Conservation (phyloP, 306 rosid species). For the Pyrus bretschneideri region DNA sequence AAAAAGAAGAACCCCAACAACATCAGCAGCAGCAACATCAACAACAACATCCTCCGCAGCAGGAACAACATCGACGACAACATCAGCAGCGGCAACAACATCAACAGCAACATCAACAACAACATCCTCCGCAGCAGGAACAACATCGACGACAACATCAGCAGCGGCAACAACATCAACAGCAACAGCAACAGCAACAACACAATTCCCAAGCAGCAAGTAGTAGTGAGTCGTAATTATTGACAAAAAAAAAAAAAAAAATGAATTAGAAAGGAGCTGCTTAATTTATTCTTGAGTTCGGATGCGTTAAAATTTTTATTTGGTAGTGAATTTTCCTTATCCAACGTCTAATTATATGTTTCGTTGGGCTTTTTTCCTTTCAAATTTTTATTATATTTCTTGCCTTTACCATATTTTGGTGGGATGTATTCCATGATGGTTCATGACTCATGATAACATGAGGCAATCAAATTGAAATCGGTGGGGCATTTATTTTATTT, state of each 20-base stretch:
- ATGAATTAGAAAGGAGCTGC: neutral
- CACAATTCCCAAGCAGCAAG: neutral
- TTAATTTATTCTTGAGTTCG: neutral
- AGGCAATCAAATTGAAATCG: neutral
- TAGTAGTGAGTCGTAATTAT: neutral
- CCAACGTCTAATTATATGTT: neutral
- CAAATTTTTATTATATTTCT: neutral
- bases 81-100: neutral
- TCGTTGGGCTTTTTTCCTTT: neutral
- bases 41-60: neutral
- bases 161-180: too few relatives aligned
- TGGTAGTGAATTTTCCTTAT: neutral
- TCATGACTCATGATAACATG: neutral
- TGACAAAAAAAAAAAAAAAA: too few relatives aligned
- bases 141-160: too few relatives aligned
- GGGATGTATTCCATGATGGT: neutral
- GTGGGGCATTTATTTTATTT: neutral
- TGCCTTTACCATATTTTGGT: neutral
- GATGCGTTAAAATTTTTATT: neutral
- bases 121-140: too few relatives aligned
- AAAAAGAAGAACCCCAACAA: neutral
- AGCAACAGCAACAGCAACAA: neutral
- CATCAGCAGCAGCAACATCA: neutral
- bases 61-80: neutral
- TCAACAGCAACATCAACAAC: too few relatives aligned